A percentile compares a stretch with the other conserved stretches of the same genome.
phyloP scores from a whole-genome alignment of 2,329 filamentous ascomycete genomes.

The Pseudonectria buxi region DNA sequence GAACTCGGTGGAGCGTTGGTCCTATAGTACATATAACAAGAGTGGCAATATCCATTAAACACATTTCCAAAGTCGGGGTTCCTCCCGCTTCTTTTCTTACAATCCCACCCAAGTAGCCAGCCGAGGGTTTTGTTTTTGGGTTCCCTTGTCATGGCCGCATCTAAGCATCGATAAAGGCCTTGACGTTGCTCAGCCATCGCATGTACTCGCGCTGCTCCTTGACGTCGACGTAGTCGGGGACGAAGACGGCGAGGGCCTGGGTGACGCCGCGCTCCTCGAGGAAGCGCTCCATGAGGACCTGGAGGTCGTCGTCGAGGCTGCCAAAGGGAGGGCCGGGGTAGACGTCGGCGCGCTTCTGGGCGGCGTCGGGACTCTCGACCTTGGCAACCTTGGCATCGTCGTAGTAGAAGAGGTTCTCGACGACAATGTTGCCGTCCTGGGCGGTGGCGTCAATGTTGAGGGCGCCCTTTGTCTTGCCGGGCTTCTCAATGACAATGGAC shows the following conservation, averaged over 20 bases:
- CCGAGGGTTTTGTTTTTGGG: too few relatives aligned
- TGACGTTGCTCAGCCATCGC: conserved; percentile 80
- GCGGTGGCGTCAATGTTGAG: conserved; percentile 81
- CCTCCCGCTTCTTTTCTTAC: conserved; percentile 8
- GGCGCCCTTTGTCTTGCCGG: conserved; percentile 62
- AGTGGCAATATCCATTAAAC: conserved; percentile 21
- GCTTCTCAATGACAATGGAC: conserved; percentile 83
- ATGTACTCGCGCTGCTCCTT: conserved; percentile 99
- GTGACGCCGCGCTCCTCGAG: conserved; percentile 92
- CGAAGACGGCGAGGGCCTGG: conserved; percentile 77
- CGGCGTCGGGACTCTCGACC: conserved; percentile 66
- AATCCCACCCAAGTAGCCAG: neutral
- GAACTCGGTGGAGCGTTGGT: conserved; percentile 7
- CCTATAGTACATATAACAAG: conserved; percentile 22
- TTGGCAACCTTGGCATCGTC: conserved; percentile 70
- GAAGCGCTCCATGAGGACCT: conserved; percentile 86
- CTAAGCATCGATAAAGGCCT: conserved; percentile 73
- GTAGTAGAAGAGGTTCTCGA: conserved; percentile 90
- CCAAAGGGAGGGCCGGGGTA: conserved; percentile 91
- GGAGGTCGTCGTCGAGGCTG: conserved; percentile 92
- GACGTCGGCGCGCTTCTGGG: conserved; percentile 67
- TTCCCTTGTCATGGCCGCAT: neutral
- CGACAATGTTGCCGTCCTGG: conserved; percentile 76
- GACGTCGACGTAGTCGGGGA: conserved; percentile 92
- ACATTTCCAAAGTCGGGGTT: conserved; percentile 11